These are phyloP conservation scores for Arthrobotrys conoides DNA, from an alignment of 2,329 filamentous ascomycete species.

Conservation along the genomic window DNA sequence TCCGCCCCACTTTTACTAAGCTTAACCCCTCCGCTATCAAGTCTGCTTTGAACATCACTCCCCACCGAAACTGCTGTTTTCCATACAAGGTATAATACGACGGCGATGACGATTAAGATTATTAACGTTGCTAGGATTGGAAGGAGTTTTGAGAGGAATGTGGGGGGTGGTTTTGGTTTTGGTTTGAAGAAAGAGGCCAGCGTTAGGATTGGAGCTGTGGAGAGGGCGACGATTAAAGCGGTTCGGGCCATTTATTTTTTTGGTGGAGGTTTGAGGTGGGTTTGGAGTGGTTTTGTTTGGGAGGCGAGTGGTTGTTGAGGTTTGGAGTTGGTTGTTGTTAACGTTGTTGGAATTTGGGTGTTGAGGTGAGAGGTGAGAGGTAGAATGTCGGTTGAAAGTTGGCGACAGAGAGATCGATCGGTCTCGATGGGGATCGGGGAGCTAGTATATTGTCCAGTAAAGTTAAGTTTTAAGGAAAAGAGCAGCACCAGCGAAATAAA, in stretches of 20 bases:
- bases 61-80: slow-evolving; percentile 28
- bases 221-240: slow-evolving; percentile 23
- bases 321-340: too few relatives aligned
- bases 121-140: slow-evolving; percentile 37
- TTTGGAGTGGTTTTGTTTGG: not conserved
- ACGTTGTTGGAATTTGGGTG: too few relatives aligned
- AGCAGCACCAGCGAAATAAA: too few relatives aligned
- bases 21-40: slow-evolving; percentile 41
- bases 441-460: too few relatives aligned
- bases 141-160: slow-evolving; percentile 32
- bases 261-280: not conserved
- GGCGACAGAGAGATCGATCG: too few relatives aligned
- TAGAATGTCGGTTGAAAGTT: too few relatives aligned
- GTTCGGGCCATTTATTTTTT: slow-evolving; percentile 5
- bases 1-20: slow-evolving; percentile 46
- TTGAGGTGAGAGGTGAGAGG: too few relatives aligned
- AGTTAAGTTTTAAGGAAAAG: too few relatives aligned
- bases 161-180: slow-evolving; percentile 29
- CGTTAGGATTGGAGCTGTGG: slow-evolving; percentile 4
- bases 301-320: too few relatives aligned
- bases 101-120: slow-evolving; percentile 38
- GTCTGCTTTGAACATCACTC: slow-evolving; percentile 18
- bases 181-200: slow-evolving; percentile 30
- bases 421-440: too few relatives aligned
- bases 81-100: slow-evolving; percentile 49